Conservation (phyloP, 768 basidiomycete species). For the Lentinula raphanica region DNA sequence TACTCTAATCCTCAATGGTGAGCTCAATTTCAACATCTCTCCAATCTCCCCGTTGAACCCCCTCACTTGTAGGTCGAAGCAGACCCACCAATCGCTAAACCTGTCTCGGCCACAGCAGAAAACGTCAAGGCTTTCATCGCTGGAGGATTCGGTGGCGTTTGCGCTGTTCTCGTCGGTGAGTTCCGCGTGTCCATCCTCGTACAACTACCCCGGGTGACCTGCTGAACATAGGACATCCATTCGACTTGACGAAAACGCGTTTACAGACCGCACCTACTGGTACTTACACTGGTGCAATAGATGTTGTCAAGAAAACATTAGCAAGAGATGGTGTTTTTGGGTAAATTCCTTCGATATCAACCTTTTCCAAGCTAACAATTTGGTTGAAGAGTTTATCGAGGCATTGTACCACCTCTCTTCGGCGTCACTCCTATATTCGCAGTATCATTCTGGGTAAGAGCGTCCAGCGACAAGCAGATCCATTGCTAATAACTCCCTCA, state of each 20-base stretch:
- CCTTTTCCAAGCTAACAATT: slow-evolving; percentile 4
- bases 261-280: slow-evolving; percentile 90
- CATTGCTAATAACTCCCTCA: neutral
- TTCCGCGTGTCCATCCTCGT: slow-evolving; percentile 10
- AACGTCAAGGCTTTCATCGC: slow-evolving; percentile 82
- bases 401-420: slow-evolving; percentile 88
- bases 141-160: slow-evolving; percentile 88
- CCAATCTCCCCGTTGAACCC: neutral
- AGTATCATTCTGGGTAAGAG: slow-evolving; percentile 89
- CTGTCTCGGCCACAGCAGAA: slow-evolving; percentile 33
- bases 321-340: slow-evolving; percentile 89
- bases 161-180: slow-evolving; percentile 87
- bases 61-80: slow-evolving; percentile 22
- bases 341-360: slow-evolving; percentile 35
- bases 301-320: slow-evolving; percentile 87
- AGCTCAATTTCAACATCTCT: neutral
- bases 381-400: slow-evolving; percentile 69
- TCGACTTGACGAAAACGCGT: slow-evolving; percentile 95
- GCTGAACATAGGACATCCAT: slow-evolving; percentile 75
- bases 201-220: no score
- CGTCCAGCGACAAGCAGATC: neutral
- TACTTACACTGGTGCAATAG: slow-evolving; percentile 84
- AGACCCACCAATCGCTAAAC: slow-evolving; percentile 15
- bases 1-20: neutral
- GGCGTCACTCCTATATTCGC: slow-evolving; percentile 99